Conservation (phyloP, 2,329 filamentous ascomycete genomes). For the Botryotinia narcissicola region DNA sequence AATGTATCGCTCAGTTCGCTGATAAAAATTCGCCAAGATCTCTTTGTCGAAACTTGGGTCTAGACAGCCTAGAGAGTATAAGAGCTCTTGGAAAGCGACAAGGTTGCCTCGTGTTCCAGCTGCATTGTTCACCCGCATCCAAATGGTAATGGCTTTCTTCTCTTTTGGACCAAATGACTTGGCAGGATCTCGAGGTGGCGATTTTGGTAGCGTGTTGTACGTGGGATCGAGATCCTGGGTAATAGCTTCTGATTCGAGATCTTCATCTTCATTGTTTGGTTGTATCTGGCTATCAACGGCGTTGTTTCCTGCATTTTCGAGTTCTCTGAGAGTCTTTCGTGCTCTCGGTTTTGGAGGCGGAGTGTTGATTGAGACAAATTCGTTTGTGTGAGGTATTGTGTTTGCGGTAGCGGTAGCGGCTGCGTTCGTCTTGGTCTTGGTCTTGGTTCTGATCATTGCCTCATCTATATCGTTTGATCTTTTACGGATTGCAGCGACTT, state of each 20-base stretch:
- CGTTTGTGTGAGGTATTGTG: background rate
- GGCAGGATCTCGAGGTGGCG: background rate
- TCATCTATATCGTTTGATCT: background rate
- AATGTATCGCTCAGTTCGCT: background rate
- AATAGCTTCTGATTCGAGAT: background rate
- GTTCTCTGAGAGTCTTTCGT: background rate
- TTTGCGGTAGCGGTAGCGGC: background rate
- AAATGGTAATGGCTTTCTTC: background rate
- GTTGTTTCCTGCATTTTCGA: background rate
- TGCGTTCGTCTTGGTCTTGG: background rate
- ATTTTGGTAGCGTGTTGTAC: background rate
- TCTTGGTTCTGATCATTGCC: background rate
- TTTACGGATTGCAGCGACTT: background rate
- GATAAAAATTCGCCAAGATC: background rate
- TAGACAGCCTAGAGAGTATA: background rate
- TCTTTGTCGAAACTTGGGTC: slow-evolving; percentile 5
- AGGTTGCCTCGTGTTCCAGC: background rate
- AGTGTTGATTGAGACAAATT: background rate
- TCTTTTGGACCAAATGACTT: background rate
- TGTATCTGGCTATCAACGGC: background rate
- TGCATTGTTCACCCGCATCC: background rate
- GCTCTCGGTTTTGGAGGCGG: background rate
- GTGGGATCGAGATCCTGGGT: background rate
- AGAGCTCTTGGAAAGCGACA: background rate
- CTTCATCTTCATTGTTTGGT: background rate